These are phyloP conservation scores for Achlya hypogyna DNA, from an alignment of 352 stramenopile genomes.

Conservation along the genomic window DNA sequence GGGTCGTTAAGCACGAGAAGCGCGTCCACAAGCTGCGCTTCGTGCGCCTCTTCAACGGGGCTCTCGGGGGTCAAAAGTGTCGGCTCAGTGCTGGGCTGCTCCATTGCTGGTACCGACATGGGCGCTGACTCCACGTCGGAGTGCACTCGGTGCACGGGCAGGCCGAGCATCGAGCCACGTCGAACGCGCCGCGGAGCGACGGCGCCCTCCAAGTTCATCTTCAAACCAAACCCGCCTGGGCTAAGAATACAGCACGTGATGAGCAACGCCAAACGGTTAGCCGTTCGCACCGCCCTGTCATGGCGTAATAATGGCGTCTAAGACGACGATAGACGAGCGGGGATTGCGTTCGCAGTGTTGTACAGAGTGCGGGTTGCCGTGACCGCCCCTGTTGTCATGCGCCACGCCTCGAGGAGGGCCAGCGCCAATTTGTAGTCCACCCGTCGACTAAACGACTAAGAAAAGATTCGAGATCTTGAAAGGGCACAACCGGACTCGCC, in stretches of 20 bases:
- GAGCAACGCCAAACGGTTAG: too few species aligned
- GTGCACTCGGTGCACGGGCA: not conserved
- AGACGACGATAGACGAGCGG: not conserved
- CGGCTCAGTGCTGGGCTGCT: not conserved
- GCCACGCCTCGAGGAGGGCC: not conserved
- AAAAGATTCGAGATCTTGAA: conserved; percentile 8
- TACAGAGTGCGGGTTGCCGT: not conserved
- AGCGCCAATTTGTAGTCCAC: not conserved
- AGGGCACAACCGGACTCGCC: not conserved
- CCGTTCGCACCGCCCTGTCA: not conserved
- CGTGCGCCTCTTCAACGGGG: not conserved
- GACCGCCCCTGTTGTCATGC: not conserved
- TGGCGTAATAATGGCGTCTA: not conserved
- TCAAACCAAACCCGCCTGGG: too few species aligned
- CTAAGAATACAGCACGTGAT: too few species aligned
- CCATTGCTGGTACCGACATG: not conserved
- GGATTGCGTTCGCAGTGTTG: too few species aligned
- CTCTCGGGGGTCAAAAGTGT: not conserved
- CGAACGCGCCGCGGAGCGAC: too few species aligned
- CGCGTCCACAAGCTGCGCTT: not conserved
- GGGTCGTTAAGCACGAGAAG: not conserved
- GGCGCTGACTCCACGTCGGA: not conserved
- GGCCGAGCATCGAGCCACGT: too few species aligned
- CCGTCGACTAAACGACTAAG: not conserved
- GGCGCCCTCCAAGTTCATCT: too few species aligned